Conservation (phyloP, 768 basidiomycete genomes). For the Suillus subluteus region DNA sequence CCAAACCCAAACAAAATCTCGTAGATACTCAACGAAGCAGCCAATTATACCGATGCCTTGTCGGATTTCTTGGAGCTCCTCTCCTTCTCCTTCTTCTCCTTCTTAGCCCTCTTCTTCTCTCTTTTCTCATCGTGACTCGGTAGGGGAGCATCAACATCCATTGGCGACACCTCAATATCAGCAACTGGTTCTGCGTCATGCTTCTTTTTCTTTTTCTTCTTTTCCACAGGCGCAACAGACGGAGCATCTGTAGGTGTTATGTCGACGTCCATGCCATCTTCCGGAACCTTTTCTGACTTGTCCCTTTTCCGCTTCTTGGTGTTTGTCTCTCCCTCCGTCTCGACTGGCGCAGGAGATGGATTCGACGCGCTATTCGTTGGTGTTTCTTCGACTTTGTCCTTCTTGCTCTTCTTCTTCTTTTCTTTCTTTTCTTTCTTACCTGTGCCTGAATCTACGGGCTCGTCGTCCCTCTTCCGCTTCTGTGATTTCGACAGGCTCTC, state of each 20-base stretch:
- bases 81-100: conserved; percentile 38
- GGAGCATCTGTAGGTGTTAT: conserved; percentile 21
- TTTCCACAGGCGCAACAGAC: conserved; percentile 18
- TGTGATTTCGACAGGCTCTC: conserved; percentile 28
- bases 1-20: background rate
- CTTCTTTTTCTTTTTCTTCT: conserved; percentile 24
- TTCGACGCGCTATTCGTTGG: conserved; percentile 10
- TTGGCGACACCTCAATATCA: conserved; percentile 21
- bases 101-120: conserved; percentile 28
- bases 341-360: background rate
- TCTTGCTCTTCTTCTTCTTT: conserved; percentile 26
- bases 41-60: conserved; percentile 12
- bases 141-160: conserved; percentile 18
- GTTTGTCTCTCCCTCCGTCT: conserved; percentile 26
- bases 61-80: conserved; percentile 29
- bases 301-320: conserved; percentile 25
- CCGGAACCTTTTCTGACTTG: conserved; percentile 21
- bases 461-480: conserved; percentile 37
- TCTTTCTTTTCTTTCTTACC: conserved; percentile 14
- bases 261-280: conserved; percentile 20
- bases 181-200: conserved; percentile 15
- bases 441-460: conserved; percentile 15
- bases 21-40: conserved; percentile 2
- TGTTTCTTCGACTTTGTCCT: conserved; percentile 33
- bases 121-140: conserved; percentile 19